Evolutionary conservation across 441 rosid species (phyloP), one percentile per base, ranked within the genome.

Genomic region (Corymbia calophylla): DNA sequence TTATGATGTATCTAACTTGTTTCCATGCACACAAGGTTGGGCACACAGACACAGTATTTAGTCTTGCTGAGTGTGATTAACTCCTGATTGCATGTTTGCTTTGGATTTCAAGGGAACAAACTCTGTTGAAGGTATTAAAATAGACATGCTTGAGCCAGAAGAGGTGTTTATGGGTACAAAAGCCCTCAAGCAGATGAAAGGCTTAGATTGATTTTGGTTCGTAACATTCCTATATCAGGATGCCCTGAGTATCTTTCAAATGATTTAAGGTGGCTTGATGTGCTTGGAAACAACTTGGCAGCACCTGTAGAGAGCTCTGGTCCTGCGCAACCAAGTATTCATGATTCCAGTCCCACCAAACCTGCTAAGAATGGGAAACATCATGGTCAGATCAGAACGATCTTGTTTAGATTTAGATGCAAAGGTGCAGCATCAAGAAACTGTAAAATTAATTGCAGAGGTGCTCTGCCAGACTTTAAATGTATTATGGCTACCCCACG

Each of bases 71-170:
- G 47, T 18, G 27, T 35, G 81, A 70, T 70, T 70, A 35, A 70
- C 81, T 70, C 0, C 1, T 70, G 81, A 35, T 70, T 18, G 47
- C 8, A 35, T 70, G 27, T 70, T 70, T 6, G 48, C 48, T 70
- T 70, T 70, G 81, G 27, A 88, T 68, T 70, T 70, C 5, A 70
- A 48, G 90, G 87, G 90, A 58, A 88, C 81, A 84, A 55, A 64
- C 31, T 80, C 81, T 31, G 56, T 88, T 21, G 81, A 82, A 48
- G 90, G 87, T 66, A 88, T 88, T 48, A 82, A 88, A 60, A 23
- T 88, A 49, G 87, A 88, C 49, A 82, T 84, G 87, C 7, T 58
- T 0, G 87, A 88, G 87, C 81, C 87, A 58, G 90, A 49, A 70
- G 58, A 82, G 87, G 29, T 84, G 25, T 82, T 56, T 84, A 60